Evolutionary conservation across 805 yeast species (phyloP).

Genomic region (Monosporozyma servazzii): DNA sequence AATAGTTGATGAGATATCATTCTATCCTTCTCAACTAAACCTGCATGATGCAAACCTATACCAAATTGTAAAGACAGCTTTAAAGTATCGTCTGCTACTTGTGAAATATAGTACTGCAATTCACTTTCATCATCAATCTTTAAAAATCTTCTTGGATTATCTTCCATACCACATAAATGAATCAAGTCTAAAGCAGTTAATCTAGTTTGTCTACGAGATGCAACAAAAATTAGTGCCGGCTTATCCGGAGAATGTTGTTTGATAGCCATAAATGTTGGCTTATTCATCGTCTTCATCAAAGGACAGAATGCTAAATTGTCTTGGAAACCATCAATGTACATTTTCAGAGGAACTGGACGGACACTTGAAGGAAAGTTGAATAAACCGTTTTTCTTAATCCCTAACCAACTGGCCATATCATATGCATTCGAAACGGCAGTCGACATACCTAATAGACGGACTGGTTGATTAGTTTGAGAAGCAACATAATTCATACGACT

Average conservation of each 20-base stretch:
- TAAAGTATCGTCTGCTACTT: slow-evolving; percentile 79
- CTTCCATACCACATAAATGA: slow-evolving; percentile 56
- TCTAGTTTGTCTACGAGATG: slow-evolving; percentile 87
- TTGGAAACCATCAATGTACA: slow-evolving; percentile 78
- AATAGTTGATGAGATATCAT: slow-evolving; percentile 83
- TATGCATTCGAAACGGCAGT: slow-evolving; percentile 88
- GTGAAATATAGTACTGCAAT: slow-evolving; percentile 70
- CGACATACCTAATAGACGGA: slow-evolving; percentile 82
- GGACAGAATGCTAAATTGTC: slow-evolving; percentile 75
- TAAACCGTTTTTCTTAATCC: slow-evolving; percentile 84
- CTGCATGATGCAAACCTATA: slow-evolving; percentile 95
- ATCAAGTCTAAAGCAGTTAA: slow-evolving; percentile 72
- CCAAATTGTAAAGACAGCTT: slow-evolving; percentile 66
- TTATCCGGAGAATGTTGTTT: slow-evolving; percentile 87
- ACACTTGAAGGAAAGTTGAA: slow-evolving; percentile 88
- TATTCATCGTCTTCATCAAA: slow-evolving; percentile 53
- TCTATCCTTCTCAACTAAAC: slow-evolving; percentile 83
- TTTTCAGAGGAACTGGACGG: slow-evolving; percentile 89
- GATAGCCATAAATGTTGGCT: slow-evolving; percentile 86
- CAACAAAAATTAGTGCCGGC: slow-evolving; percentile 94
- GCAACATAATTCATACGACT: slow-evolving; percentile 61
- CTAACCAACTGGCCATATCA: slow-evolving; percentile 91
- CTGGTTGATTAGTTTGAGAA: slow-evolving; percentile 74
- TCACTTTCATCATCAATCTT: slow-evolving; percentile 66
- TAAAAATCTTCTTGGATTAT: slow-evolving; percentile 56